phyloP scores from a whole-genome alignment of 2,329 filamentous ascomycete species.

The Bisporella sp. region DNA sequence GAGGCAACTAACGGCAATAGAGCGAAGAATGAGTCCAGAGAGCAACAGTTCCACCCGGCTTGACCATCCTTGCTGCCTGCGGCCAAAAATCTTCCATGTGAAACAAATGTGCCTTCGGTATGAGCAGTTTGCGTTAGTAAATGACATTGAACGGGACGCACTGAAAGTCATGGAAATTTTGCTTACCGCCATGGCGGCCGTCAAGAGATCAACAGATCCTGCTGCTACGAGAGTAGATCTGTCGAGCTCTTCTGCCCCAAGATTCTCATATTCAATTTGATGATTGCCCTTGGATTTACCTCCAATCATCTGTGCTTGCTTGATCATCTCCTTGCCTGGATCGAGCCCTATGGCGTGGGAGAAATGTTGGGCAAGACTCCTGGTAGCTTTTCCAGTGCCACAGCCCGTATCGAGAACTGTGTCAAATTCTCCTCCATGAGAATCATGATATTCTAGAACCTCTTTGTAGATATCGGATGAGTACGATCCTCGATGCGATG shows the following conservation, averaged over 20 bases:
- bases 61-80: constrained; percentile 36
- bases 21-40: constrained; percentile 29
- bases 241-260: constrained; percentile 19
- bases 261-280: constrained; percentile 18
- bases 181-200: constrained; percentile 13
- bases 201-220: constrained; percentile 23
- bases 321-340: constrained; percentile 24
- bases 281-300: constrained; percentile 14
- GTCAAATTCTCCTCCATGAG: constrained; percentile 15
- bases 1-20: constrained; percentile 14
- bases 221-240: constrained; percentile 2
- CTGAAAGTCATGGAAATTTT: no score
- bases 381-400: constrained; percentile 25
- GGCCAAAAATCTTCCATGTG: constrained; percentile 39
- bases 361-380: constrained; percentile 21
- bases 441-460: constrained; percentile 18
- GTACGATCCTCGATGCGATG: constrained; percentile 16
- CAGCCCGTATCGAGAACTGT: constrained; percentile 25
- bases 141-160: no score
- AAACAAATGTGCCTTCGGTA: constrained; percentile 31
- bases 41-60: constrained; percentile 41
- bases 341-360: constrained; percentile 21
- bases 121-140: no score
- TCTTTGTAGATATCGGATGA: constrained; percentile 13
- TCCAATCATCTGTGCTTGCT: constrained; percentile 15